These are phyloP conservation scores for Tricholoma flavovirens DNA, from an alignment of 768 basidiomycete genomes.

Conservation along the genomic window DNA sequence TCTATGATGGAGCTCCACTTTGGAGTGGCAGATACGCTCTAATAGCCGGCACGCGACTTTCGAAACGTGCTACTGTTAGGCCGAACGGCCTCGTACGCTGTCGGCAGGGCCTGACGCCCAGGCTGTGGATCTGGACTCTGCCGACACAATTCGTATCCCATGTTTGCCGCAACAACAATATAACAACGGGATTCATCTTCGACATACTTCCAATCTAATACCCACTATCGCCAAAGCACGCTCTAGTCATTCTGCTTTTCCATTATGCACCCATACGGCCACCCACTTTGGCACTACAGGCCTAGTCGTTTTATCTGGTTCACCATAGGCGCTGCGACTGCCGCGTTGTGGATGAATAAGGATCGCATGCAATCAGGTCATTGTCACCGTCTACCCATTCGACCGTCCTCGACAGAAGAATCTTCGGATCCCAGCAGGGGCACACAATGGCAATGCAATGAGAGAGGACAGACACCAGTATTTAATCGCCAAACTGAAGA, in stretches of 20 bases:
- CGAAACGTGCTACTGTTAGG: too few species aligned
- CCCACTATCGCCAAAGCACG: neutral
- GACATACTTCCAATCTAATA: neutral
- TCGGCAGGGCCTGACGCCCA: neutral
- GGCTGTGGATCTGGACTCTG: neutral
- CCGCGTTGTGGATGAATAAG: constrained; percentile 31
- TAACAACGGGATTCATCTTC: neutral
- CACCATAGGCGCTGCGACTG: constrained; percentile 47
- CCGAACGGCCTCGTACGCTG: neutral
- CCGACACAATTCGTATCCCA: constrained; percentile 10
- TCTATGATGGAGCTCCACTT: too few species aligned
- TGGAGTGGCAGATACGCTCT: too few species aligned
- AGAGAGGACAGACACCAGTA: constrained; percentile 41
- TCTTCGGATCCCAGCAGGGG: constrained; percentile 12
- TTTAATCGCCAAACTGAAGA: constrained; percentile 47
- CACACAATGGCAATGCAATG: constrained; percentile 19
- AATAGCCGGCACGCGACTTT: neutral
- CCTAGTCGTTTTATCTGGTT: constrained; percentile 70
- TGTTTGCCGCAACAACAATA: neutral
- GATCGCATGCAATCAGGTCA: constrained; percentile 18
- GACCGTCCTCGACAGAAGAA: constrained; percentile 7
- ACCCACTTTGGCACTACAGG: constrained; percentile 10
- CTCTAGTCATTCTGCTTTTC: neutral
- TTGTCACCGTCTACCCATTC: constrained; percentile 25
- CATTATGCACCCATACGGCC: constrained; percentile 10